A percentile compares a stretch with the other conserved stretches of the same genome.
Conservation (phyloP, 2,329 filamentous ascomycete genomes). For the Botryotinia globosa region DNA sequence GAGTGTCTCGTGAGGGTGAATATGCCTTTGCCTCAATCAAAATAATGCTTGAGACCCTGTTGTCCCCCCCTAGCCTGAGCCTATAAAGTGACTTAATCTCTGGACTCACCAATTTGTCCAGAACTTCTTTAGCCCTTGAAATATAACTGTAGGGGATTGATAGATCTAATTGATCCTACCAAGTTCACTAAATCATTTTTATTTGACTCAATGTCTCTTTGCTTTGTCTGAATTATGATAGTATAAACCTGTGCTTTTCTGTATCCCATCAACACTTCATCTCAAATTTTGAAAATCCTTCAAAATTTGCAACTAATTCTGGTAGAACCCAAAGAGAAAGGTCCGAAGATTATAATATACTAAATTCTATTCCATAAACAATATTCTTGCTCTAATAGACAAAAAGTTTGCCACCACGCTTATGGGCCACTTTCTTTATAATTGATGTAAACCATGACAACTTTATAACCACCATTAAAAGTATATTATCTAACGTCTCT, state of each 20-base stretch:
- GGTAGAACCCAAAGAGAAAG: background rate
- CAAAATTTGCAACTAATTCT: background rate
- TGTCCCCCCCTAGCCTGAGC: background rate
- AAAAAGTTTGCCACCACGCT: background rate
- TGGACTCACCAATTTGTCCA: background rate
- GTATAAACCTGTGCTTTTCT: background rate
- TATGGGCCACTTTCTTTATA: background rate
- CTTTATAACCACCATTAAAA: background rate
- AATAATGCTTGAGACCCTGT: background rate
- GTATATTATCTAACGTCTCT: background rate
- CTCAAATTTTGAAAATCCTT: background rate
- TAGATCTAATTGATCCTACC: rapidly evolving
- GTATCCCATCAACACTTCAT: background rate
- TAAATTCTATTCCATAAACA: background rate
- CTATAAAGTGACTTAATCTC: background rate
- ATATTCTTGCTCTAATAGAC: background rate
- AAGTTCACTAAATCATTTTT: background rate
- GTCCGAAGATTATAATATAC: background rate
- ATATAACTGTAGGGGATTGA: rapidly evolving
- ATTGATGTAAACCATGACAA: background rate
- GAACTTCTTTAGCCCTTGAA: background rate
- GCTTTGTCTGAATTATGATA: background rate
- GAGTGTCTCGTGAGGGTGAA: background rate
- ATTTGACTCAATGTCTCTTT: background rate
- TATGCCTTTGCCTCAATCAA: background rate